Conservation (phyloP, 345 rosid genomes). For the Psidium friedrichsthalianum region DNA sequence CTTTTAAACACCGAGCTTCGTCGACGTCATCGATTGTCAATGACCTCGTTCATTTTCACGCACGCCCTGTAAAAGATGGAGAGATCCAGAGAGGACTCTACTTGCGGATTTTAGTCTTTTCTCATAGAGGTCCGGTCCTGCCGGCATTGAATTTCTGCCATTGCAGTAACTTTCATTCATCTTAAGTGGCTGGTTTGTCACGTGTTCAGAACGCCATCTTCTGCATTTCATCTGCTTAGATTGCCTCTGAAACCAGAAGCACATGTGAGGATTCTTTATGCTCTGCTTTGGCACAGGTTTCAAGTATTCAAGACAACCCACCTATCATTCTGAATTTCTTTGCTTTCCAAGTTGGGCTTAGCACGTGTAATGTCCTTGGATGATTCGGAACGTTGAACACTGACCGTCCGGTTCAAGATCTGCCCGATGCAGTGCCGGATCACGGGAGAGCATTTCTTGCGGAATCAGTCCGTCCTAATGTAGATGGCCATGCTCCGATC, state of each 20-base stretch:
- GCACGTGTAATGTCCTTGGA: not conserved
- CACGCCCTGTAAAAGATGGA: not conserved
- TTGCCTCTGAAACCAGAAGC: not conserved
- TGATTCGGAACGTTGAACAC: not conserved
- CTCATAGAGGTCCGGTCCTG: not conserved
- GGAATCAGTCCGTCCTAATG: not conserved
- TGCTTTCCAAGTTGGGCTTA: not conserved
- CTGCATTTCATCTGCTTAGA: not conserved
- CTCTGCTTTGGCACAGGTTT: not conserved
- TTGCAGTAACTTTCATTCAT: not conserved
- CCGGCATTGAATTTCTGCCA: not conserved
- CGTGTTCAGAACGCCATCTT: not conserved
- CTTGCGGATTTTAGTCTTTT: not conserved
- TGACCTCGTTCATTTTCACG: not conserved
- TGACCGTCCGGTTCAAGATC: not conserved
- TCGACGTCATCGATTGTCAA: not conserved
- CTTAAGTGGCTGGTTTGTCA: not conserved
- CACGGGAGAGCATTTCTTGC: not conserved
- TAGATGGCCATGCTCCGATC: not conserved
- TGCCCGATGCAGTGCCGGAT: not conserved
- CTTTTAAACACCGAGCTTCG: not conserved
- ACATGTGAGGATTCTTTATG: not conserved
- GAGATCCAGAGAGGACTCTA: not conserved
- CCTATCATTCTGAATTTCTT: not conserved
- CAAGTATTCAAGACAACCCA: not conserved